phyloP scores from a whole-genome alignment of 202 grass and related monocot species.

The Cymbopogon flexuosus region DNA sequence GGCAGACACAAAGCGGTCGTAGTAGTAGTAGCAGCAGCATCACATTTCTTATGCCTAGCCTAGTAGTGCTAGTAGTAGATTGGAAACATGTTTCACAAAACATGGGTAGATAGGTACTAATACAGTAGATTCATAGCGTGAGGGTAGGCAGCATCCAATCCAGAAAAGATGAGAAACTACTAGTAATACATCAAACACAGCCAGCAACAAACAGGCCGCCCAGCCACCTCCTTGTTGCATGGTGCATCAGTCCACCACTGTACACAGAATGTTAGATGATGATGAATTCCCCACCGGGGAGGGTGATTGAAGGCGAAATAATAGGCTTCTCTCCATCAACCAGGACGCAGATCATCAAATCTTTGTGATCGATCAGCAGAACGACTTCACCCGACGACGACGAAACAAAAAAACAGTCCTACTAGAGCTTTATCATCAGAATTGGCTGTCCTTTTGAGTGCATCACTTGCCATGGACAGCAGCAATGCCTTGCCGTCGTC shows the following conservation, averaged over 20 bases:
- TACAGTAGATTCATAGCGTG: neutral
- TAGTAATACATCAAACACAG: constrained; percentile 22
- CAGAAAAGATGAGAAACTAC: neutral
- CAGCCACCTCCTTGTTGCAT: neutral
- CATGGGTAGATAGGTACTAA: neutral
- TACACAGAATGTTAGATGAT: constrained; percentile 44
- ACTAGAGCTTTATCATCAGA: constrained; percentile 17
- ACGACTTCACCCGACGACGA: neutral
- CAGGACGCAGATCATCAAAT: constrained; percentile 27
- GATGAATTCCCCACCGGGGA: neutral
- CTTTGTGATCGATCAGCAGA: neutral
- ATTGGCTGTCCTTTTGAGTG: neutral
- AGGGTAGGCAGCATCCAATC: constrained; percentile 2
- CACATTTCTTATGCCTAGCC: neutral
- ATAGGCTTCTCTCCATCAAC: constrained; percentile 40
- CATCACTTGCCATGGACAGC: constrained; percentile 8
- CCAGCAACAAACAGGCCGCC: constrained; percentile 26
- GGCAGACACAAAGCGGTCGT: neutral
- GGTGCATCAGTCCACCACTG: constrained; percentile 24
- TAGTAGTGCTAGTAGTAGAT: neutral
- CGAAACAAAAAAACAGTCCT: constrained; percentile 7
- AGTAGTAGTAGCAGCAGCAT: neutral
- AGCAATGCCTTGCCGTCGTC: neutral
- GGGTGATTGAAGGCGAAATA: constrained; percentile 40
- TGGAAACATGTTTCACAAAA: constrained; percentile 27